These are phyloP conservation scores for Cadophora malorum DNA, from an alignment of 2,329 filamentous ascomycete genomes.

Conservation along the genomic window DNA sequence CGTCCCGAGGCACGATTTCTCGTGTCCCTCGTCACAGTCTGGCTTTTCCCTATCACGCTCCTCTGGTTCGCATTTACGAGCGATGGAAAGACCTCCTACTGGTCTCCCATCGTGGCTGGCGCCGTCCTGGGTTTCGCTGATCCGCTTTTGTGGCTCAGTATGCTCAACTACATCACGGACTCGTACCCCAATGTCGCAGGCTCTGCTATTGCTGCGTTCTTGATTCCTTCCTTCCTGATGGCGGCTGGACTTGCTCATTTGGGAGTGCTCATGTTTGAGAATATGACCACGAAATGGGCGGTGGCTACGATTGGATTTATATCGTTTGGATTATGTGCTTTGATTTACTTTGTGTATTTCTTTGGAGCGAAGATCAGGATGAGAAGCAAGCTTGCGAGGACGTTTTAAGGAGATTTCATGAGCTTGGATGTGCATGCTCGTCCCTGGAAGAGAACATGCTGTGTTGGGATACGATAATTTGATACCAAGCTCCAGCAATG, in stretches of 20 bases:
- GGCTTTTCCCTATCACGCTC: constrained; percentile 51
- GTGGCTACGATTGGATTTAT: constrained; percentile 51
- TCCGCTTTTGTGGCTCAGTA: constrained; percentile 51
- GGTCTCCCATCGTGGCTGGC: constrained; percentile 51
- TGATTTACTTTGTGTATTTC: constrained; percentile 52
- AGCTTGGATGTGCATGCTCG: not conserved
- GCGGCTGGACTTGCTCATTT: constrained; percentile 50
- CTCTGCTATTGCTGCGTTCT: constrained; percentile 51
- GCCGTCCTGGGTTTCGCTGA: constrained; percentile 50
- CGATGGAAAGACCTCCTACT: constrained; percentile 49
- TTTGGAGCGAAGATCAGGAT: constrained; percentile 47
- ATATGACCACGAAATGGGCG: constrained; percentile 50
- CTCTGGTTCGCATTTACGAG: constrained; percentile 53
- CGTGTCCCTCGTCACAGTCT: constrained; percentile 50
- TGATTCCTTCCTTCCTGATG: constrained; percentile 52
- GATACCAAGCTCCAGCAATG: not conserved
- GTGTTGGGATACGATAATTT: not conserved
- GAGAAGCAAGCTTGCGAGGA: constrained; percentile 47
- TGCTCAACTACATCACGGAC: constrained; percentile 53
- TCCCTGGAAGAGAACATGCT: not conserved
- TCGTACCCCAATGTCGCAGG: constrained; percentile 51
- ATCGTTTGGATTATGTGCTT: constrained; percentile 48
- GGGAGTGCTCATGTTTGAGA: constrained; percentile 45
- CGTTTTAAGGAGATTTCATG: constrained; percentile 25
- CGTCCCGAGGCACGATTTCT: constrained; percentile 52